Conservation (phyloP, 2,329 filamentous ascomycete genomes). For the Stenocarpella maydis region DNA sequence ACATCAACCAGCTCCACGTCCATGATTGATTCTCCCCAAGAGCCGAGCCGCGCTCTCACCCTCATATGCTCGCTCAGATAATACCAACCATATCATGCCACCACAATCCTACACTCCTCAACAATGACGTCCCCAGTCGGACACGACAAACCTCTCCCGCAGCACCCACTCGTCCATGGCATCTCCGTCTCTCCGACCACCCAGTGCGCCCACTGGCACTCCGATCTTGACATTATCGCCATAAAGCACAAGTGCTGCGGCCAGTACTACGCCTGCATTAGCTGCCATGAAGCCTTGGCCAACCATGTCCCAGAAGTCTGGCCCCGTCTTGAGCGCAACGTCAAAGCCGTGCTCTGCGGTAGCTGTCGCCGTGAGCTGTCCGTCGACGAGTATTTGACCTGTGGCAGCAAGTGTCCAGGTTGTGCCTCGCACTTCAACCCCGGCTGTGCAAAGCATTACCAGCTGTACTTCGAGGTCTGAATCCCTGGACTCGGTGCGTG, state of each 20-base stretch:
- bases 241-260: conserved; percentile 40
- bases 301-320: conserved; percentile 36
- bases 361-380: conserved; percentile 37
- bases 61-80: no score
- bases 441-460: conserved; percentile 38
- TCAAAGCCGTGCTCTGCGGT: conserved; percentile 38
- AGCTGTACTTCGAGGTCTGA: conserved; percentile 38
- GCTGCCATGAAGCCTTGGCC: conserved; percentile 38
- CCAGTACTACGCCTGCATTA: conserved; percentile 40
- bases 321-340: conserved; percentile 32
- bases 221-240: conserved; percentile 39
- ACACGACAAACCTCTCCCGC: neutral
- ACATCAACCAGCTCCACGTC: neutral
- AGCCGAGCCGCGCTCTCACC: no score
- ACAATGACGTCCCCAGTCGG: neutral
- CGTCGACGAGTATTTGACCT: conserved; percentile 37
- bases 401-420: conserved; percentile 34
- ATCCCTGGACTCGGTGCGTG: fast-evolving
- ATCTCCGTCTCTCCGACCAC: conserved; percentile 36
- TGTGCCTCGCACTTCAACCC: conserved; percentile 39
- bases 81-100: neutral
- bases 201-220: conserved; percentile 40
- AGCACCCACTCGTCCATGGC: conserved; percentile 35
- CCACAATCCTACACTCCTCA: neutral
- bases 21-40: neutral